Base-by-base conservation (phyloP, 768 basidiomycete genomes). In the Crassisporium funariophilum region DNA sequence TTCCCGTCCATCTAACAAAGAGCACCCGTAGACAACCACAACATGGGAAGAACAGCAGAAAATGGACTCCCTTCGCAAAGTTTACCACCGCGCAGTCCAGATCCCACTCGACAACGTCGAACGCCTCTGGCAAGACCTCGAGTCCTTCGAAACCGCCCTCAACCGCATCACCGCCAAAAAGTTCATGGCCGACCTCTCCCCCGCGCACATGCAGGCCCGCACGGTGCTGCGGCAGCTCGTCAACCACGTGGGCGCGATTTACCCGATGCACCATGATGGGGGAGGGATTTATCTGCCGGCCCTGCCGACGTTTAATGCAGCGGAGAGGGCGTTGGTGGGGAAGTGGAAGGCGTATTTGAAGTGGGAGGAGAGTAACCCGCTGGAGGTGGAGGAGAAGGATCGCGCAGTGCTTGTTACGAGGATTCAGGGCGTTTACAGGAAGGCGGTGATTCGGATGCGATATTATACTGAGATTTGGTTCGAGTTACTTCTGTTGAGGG, bases 31-130 rank as follows among this genome's bases (percentile, higher is more conserved):
- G 83, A 76, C 87, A 0, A 80, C 78, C 10, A 89, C 86, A 19
- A 91, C 92, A 15, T 98, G 95, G 94, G 95, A 98, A 64, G 85
- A 88, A 54, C 91, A 94, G 58, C 91, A 95, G 61, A 92, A 93
- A 64, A 94, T 93, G 87, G 95, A 97, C 55, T 81, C 84, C 1
- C 73, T 98, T 4, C 83, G 97, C 48, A 91, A 90, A 63, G 85
- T 90, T 1, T 97, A 97, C 69, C 91, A 95, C 60, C 84, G 91
- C 41, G 95, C 92, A 2, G 88, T 98, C 16, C 90, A 92, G 61
- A 91, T 97, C 23, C 97, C 97, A 0, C 78, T 98, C 56, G 89
- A 93, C 63, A 94, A 94, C 59, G 83, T 98, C 57, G 95, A 98
- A 62, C 76, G 76, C 29, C 75, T 99, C 15, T 99, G 97, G 97